Evolutionary conservation across 768 basidiomycete genomes (phyloP).

Genomic region (Daedalea quercina): DNA sequence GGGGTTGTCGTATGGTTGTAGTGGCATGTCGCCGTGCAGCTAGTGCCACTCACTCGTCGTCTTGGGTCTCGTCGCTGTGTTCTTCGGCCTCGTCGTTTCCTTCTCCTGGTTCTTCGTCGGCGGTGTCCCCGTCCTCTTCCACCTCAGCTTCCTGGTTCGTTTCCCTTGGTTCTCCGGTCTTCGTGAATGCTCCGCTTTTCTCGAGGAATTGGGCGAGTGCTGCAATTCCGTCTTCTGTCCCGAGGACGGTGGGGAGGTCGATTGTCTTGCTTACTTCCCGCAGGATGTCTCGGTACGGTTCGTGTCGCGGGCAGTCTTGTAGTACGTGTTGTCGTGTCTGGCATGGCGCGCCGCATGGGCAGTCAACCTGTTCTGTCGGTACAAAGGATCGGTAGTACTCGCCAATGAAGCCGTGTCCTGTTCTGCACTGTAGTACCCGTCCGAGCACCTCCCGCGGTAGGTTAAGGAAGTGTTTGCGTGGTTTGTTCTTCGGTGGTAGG

Average conservation of each 20-base stretch:
- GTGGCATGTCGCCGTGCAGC: no score
- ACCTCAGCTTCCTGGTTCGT: not conserved
- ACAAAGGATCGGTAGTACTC: conserved; percentile 2
- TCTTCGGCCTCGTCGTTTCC: not conserved
- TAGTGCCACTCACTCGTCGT: not conserved
- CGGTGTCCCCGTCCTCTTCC: not conserved
- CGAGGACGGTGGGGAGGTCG: conserved; percentile 1
- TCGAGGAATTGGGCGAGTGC: not conserved
- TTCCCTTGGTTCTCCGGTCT: not conserved
- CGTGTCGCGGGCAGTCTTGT: not conserved
- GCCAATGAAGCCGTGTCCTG: conserved; percentile 1
- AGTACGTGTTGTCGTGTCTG: conserved; percentile 1
- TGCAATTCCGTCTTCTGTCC: not conserved
- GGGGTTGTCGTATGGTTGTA: not conserved
- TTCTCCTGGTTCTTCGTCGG: no score
- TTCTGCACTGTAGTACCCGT: conserved; percentile 1
- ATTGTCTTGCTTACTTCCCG: not conserved
- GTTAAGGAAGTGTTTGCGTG: not conserved
- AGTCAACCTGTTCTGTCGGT: not conserved
- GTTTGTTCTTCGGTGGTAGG: not conserved
- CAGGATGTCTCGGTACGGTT: not conserved
- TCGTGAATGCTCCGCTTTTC: not conserved
- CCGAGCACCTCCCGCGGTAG: not conserved
- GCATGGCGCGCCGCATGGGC: not conserved
- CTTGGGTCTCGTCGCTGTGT: not conserved